Evolutionary conservation across 2,329 filamentous ascomycete species (phyloP), one percentile per base, ranked within the genome.

Genomic region (Fusarium poae): DNA sequence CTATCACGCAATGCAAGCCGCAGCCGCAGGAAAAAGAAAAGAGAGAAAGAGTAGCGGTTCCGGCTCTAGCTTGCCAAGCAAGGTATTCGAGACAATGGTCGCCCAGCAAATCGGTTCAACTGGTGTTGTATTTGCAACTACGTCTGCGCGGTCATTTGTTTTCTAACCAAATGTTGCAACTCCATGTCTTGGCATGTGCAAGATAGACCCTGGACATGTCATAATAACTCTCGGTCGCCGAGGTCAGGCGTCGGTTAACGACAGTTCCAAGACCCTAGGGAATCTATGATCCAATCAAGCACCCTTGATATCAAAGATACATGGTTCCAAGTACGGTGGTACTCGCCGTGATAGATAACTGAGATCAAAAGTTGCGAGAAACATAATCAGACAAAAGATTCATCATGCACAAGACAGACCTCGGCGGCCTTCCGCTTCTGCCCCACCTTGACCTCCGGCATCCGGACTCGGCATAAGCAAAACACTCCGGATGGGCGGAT

Each of bases 171-270:
- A 40, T 9, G 29, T 34, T 32, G n/a, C 16, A 23, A 21, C 27
- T 35, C 53, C 50, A 25, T 44, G 44, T 44, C 59, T 67, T 62
- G 63, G 63, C 62, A 57, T 32, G 65, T 62, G 42, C 13, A 57
- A 57, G 42, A 57, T 34, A 40, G 21, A 30, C 27, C 18, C 43
- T 45, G 27, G 21, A 43, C 49, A 34, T 27, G 29, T 35, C 16
- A 62, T 27, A 20, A 8, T 40, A 35, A 49, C 4, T 30, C 66
- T 68, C 66, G 66, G 66, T 57, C 66, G 27, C 69, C 67, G 71
- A 71, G 64, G 67, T 67, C 61, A 67, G 66, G 52, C 71, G 68
- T 63, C 71, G 71, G 70, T 57, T 60, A 71, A 57, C 71, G 65
- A 68, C 21, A 29, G 20, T 21, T 37, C 32, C 20, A 43, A 45